Percentiles rank a stretch among this genome's conserved stretches.
These are phyloP conservation scores for Zoysia pacifica DNA, from an alignment of 176 grass and related monocot genomes.

Conservation along the genomic window DNA sequence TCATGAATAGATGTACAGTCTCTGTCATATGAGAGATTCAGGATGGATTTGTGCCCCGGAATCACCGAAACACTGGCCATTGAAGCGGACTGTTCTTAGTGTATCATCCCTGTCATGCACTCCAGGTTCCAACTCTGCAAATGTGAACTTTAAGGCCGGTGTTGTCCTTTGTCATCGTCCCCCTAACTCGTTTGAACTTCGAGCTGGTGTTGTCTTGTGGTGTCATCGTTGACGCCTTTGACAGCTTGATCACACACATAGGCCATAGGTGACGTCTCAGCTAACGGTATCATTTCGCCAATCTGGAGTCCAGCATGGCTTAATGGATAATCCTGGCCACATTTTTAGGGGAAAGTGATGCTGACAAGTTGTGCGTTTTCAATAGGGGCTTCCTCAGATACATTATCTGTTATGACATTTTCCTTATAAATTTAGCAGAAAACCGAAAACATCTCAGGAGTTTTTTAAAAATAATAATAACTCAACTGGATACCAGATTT, in stretches of 20 bases:
- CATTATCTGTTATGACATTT: neutral
- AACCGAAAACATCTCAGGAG: too few relatives aligned
- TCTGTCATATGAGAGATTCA: slow-evolving; percentile 61
- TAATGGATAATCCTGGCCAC: slow-evolving; percentile 1
- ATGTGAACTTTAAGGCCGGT: neutral
- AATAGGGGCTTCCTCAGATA: slow-evolving; percentile 3
- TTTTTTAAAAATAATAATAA: too few relatives aligned
- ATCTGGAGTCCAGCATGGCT: slow-evolving; percentile 30
- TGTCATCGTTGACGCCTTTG: slow-evolving; percentile 23
- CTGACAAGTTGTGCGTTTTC: neutral
- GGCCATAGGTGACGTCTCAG: slow-evolving; percentile 45
- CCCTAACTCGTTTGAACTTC: neutral
- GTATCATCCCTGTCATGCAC: neutral
- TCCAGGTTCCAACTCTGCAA: slow-evolving; percentile 8
- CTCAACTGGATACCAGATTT: too few relatives aligned
- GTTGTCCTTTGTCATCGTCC: neutral
- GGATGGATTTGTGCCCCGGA: slow-evolving; percentile 58
- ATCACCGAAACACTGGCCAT: slow-evolving; percentile 77
- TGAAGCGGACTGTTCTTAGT: slow-evolving; percentile 69
- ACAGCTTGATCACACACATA: slow-evolving; percentile 31
- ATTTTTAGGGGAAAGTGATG: neutral
- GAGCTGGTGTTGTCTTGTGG: slow-evolving; percentile 2
- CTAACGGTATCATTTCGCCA: slow-evolving; percentile 51
- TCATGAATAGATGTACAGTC: slow-evolving; percentile 55
- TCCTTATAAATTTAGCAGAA: neutral